A percentile compares a stretch with the other conserved stretches of the same genome.
These are phyloP conservation scores for Mucor irregularis DNA, from an alignment of 371 early-diverging fungal species.

Conservation along the genomic window DNA sequence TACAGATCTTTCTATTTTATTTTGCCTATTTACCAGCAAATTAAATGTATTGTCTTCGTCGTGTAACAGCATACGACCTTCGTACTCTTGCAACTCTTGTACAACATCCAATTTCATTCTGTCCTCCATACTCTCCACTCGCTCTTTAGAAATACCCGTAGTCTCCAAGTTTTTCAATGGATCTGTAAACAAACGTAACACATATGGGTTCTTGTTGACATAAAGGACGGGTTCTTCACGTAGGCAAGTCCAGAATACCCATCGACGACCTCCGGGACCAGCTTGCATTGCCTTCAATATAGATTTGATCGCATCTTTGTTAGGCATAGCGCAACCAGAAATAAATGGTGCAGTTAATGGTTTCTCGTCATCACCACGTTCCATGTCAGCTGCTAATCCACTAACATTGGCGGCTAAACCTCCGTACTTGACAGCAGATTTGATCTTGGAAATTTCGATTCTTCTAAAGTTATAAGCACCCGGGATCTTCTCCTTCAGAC, in stretches of 20 bases:
- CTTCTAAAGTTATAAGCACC: slow-evolving; percentile 70
- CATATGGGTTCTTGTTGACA: slow-evolving; percentile 61
- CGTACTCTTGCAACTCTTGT: slow-evolving; percentile 51
- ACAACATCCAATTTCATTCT: slow-evolving; percentile 59
- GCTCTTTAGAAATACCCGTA: slow-evolving; percentile 63
- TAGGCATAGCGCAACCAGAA: slow-evolving; percentile 52
- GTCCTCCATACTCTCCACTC: slow-evolving; percentile 67
- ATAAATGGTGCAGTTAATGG: slow-evolving; percentile 20
- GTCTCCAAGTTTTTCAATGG: slow-evolving; percentile 62
- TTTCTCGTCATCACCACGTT: slow-evolving; percentile 25
- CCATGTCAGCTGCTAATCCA: slow-evolving; percentile 42
- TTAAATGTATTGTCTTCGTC: slow-evolving; percentile 50
- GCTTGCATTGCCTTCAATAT: slow-evolving; percentile 49
- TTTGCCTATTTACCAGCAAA: slow-evolving; percentile 57
- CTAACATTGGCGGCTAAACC: slow-evolving; percentile 54
- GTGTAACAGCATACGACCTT: slow-evolving; percentile 58
- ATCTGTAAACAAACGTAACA: slow-evolving; percentile 58
- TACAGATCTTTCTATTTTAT: too few relatives aligned
- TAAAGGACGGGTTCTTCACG: slow-evolving; percentile 77
- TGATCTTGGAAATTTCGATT: slow-evolving; percentile 47
- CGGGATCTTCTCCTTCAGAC: slow-evolving; percentile 64
- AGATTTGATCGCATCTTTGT: slow-evolving; percentile 53
- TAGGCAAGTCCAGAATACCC: slow-evolving; percentile 65
- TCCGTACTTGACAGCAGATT: slow-evolving; percentile 44
- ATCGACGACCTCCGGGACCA: slow-evolving; percentile 44